Base-by-base conservation (phyloP, 345 rosid species). In the Gossypioides kirkii region DNA sequence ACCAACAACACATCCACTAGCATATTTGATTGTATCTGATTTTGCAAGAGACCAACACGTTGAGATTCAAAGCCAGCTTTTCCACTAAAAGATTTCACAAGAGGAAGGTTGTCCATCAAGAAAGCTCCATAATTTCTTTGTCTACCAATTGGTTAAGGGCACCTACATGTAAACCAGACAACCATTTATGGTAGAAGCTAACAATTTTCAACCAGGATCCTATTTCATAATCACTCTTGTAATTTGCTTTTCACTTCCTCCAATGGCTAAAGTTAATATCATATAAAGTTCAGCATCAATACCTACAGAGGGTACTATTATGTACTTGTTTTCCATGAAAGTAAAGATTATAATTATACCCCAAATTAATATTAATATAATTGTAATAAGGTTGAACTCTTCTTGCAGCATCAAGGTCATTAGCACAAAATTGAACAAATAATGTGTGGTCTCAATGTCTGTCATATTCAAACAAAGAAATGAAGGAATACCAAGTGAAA, bases 351-450 rank as follows among this genome's bases (percentile, higher is more conserved):
- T 16, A 49, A 49, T 43, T 26, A 80, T 86, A 94, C 97, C 97
- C 98, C 61, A 92, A 83, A 83, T 94, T 92, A 76, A 92, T 92
- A 70, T 92, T 97, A 47, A 94, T 88, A 78, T 92, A 92, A 79
- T 94, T 97, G 42, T 93, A 94, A 70, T 79, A 79, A 73, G 93
- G 81, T 54, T 89, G 90, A 56, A 92, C 98, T 78, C 85, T 84
- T 72, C 78, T 74, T 6, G 97, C 97, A 80, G 98, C 97, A 69
- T 88, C 90, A 18, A 95, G 97, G 77, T 92, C 95, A 81, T 94
- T 94, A 50, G 91, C 97, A 80, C 98, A 92, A 78, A 94, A 94
- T 79, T 94, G 98, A 65, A 94, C 98, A 78, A 92, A 90, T 55
- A 94, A 81, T 0, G 97, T 97, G 7, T 95, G 91, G 72, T 60